Evolutionary conservation across 345 rosid genomes (phyloP).

Genomic region (thale cress (Arabidopsis thaliana)): TAIR10.1 NC_003071.7:12252001-12252500

Average conservation of each 20-base stretch:
- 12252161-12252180: slow-evolving; percentile 85
- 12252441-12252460: slow-evolving; percentile 70
- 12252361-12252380: slow-evolving; percentile 43
- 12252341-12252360: slow-evolving; percentile 47
- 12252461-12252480: slow-evolving; percentile 65
- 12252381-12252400: slow-evolving; percentile 69
- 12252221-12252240: slow-evolving; percentile 32
- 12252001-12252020: slow-evolving; percentile 39
- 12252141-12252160: slow-evolving; percentile 94
- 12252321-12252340: slow-evolving; percentile 62
- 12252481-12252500: slow-evolving; percentile 83
- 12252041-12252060: not conserved
- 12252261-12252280: slow-evolving; percentile 30
- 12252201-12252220: slow-evolving; percentile 38
- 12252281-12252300: slow-evolving; percentile 51
- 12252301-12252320: slow-evolving; percentile 65
- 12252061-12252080: not conserved
- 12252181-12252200: slow-evolving; percentile 50
- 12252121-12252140: slow-evolving; percentile 56
- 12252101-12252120: not conserved
- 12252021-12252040: not conserved
- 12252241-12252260: slow-evolving; percentile 37
- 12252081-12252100: not conserved
- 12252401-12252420: slow-evolving; percentile 85
- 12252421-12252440: slow-evolving; percentile 57